Evolutionary conservation across 306 rosid genomes (phyloP), one percentile per base, ranked within the genome.

Genomic region (Gastrolobium bilobum): DNA sequence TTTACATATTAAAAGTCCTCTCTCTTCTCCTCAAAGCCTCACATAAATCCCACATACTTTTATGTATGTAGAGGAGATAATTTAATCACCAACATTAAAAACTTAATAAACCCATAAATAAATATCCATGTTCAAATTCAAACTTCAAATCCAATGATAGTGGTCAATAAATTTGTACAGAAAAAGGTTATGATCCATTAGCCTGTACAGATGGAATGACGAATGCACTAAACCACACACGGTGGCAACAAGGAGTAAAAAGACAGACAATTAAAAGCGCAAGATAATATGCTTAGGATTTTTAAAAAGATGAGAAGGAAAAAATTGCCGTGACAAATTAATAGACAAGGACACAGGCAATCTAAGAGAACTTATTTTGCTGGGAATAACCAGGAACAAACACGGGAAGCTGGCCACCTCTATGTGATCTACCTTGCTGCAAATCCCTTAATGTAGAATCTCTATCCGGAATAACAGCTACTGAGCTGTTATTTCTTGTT

Each of bases 371-470:
- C 73, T 87, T 82, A 75, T 74, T 84, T 83, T 81, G 89, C 57
- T 83, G 87, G 54, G 89, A 81, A 77, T 87, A 83, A 54, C 95
- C 81, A 2, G 95, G 93, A 77, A 86, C 88, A 75, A 92, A 92
- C 82, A 92, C 96, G 0, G 96, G 96, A 65, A 92, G 91, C 83
- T 89, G 93, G 63, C 83, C 89, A 63, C 90, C 96, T 54, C 90
- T 82, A 29, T 82, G 90, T 34, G 89, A 79, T 88, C 95, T 83
- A 71, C 86, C 91, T 81, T 76, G 91, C 79, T 84, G 94, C 76
- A 72, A 80, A 83, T 88, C 84, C 69, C 83, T 75, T 34, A 62
- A 72, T 7, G 86, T 26, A 46, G 88, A 77, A 59, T 88, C 88
- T 83, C 92, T 83, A 50, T 81, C 92, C 1, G 62, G 66, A 30